Evolutionary conservation across 139 green algal species (phyloP).

Genomic region (Pycnococcus provasolii): DNA sequence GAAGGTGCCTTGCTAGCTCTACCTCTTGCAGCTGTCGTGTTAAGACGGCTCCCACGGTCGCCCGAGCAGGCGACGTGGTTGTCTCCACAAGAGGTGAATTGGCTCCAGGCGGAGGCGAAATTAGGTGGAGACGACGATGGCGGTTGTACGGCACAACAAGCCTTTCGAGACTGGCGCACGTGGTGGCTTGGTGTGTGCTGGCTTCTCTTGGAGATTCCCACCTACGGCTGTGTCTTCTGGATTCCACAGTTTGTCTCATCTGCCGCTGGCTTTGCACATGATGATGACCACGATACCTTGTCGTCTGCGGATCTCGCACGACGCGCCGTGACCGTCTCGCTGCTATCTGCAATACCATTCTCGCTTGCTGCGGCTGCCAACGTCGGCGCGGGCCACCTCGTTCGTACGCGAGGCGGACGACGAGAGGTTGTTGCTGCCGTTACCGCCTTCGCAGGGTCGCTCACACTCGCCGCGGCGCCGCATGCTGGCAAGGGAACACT

Average conservation of each 20-base stretch:
- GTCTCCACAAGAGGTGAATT: background rate
- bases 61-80: background rate
- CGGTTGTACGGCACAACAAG: background rate
- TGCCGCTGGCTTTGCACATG: background rate
- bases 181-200: conserved; percentile 2
- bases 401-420: background rate
- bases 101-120: background rate
- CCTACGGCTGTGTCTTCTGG: background rate
- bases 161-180: background rate
- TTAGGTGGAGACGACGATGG: background rate
- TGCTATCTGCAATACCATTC: background rate
- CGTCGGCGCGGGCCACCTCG: background rate
- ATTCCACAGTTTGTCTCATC: background rate
- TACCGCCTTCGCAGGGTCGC: no score
- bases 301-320: background rate
- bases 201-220: background rate
- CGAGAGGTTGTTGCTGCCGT: background rate
- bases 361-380: background rate
- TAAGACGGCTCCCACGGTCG: background rate
- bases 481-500: background rate
- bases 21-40: background rate
- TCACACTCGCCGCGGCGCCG: background rate
- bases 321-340: background rate
- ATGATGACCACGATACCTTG: background rate
- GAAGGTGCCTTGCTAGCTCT: background rate